Conservation (phyloP, 139 green algal genomes). For the Ostreobium quekettii region DNA sequence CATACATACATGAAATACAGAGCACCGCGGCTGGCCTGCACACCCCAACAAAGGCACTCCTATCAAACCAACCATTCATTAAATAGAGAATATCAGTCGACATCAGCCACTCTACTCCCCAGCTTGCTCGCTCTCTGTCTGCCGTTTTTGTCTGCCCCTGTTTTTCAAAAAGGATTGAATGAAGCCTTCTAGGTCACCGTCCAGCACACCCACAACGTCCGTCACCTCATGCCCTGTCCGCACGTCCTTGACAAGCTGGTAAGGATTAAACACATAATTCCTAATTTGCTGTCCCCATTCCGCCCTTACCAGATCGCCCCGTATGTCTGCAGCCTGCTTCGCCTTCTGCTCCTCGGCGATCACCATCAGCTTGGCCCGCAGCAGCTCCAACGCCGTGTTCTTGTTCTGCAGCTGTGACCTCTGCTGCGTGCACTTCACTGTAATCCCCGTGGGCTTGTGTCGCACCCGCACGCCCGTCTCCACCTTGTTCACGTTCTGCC, state of each 20-base stretch:
- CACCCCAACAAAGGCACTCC: too few relatives aligned
- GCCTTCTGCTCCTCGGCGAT: slow-evolving; percentile 79
- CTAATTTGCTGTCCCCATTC: slow-evolving; percentile 96
- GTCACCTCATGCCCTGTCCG: slow-evolving; percentile 61
- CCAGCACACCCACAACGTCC: slow-evolving; percentile 60
- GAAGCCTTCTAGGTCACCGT: too few relatives aligned
- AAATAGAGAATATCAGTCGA: too few relatives aligned
- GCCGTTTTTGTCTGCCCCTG: too few relatives aligned
- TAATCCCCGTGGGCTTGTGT: slow-evolving; percentile 75
- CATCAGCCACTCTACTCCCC: too few relatives aligned
- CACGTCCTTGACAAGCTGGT: slow-evolving; percentile 94
- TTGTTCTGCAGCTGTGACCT: slow-evolving; percentile 67
- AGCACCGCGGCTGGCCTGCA: too few relatives aligned
- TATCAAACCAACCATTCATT: too few relatives aligned
- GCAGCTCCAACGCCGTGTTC: slow-evolving; percentile 47
- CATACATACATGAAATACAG: too few relatives aligned
- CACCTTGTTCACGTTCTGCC: slow-evolving; percentile 99
- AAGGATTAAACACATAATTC: slow-evolving; percentile 97
- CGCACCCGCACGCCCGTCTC: slow-evolving; percentile 34
- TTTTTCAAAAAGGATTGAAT: slow-evolving; percentile 35
- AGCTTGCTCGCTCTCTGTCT: too few relatives aligned
- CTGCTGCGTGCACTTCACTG: slow-evolving; percentile 74
- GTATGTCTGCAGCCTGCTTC: slow-evolving; percentile 63
- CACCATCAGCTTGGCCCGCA: slow-evolving; percentile 70
- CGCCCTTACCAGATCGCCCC: slow-evolving; percentile 84